Conservation (phyloP, 371 early-diverging fungal genomes). For the Rhizopus microsporus region DNA sequence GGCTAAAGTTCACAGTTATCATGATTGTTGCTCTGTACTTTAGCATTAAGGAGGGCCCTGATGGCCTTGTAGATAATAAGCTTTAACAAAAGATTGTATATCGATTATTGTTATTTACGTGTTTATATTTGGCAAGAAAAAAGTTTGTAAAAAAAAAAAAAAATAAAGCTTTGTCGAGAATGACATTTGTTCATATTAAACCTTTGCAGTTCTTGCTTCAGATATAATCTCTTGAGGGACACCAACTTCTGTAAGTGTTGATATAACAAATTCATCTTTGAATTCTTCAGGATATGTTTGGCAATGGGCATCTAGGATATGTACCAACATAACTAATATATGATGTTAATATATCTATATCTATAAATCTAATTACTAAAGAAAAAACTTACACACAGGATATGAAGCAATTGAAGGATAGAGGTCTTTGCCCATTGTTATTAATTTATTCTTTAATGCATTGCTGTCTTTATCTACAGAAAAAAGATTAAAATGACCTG, state of each 20-base stretch:
- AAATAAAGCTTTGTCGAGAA: not conserved
- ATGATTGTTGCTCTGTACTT: constrained; percentile 19
- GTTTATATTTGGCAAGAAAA: too few species aligned
- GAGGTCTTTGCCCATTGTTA: constrained; percentile 4
- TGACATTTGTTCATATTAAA: not conserved
- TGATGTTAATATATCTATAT: not conserved
- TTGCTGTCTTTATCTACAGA: constrained; percentile 3
- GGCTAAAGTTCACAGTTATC: constrained; percentile 15
- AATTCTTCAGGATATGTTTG: constrained; percentile 1
- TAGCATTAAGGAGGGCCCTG: constrained; percentile 21
- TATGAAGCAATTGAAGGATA: constrained; percentile 23
- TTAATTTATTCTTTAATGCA: constrained; percentile 9
- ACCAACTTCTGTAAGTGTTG: constrained; percentile 12
- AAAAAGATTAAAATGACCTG: not conserved
- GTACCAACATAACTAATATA: constrained; percentile 15
- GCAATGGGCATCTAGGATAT: constrained; percentile 8
- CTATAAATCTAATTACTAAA: not conserved
- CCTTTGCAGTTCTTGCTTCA: constrained; percentile 13
- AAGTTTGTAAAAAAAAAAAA: not conserved
- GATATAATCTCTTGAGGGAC: constrained; percentile 17
- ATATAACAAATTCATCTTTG: constrained; percentile 7
- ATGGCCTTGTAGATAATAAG: too few species aligned
- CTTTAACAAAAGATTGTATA: too few species aligned
- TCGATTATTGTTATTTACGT: too few species aligned
- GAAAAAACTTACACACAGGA: constrained; percentile 25